Evolutionary conservation across 1,139 yeast genomes (phyloP), one percentile per base, ranked within the genome.

Genomic region (Hansenula lynferdii): DNA sequence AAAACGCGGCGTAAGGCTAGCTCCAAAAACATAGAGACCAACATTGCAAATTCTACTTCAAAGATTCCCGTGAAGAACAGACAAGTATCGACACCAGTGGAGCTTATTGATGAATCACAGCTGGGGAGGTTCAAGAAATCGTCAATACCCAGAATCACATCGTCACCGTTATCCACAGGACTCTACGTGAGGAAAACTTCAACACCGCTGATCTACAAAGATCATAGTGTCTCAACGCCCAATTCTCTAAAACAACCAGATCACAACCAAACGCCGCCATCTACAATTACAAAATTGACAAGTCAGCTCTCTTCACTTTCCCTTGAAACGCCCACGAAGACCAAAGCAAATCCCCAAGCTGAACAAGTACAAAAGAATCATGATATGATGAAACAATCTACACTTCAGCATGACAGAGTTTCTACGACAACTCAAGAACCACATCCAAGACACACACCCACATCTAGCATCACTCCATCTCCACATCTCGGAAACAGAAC

Each of bases 61-160:
- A 39, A 36, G 21, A 49, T 49, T 6, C 53, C 53, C 6, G 37
- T 49, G n/a, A 47, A 46, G 30, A 43, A 39, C 7, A 34, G 45
- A 31, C 50, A 46, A 11, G 44, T 45, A 6, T 48, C 53, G 2
- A 38, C 41, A 1, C 51, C 52, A 2, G 41, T 47, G 14, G 44
- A 36, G 2, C 42, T 39, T 6, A 21, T 47, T 8, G 49, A 48
- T 27, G 48, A 48, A 6, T 27, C 42, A 2, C 2, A 11, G 11
- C 35, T 35, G 24, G 43, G 44, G 0, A 34, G 34, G 12, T 21
- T 34, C 33, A 42, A 41, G 20, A 43, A 42, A 20, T 48, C 54
- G 12, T 29, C 41, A 4, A 49, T 46, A 18, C 52, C 54, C 14
- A 44, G 52, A 35, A 49, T 46, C 23, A 38, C 45, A 2, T 46